phyloP scores from a whole-genome alignment of 2,329 filamentous ascomycete species.

The Trichoderma asperellum region DNA sequence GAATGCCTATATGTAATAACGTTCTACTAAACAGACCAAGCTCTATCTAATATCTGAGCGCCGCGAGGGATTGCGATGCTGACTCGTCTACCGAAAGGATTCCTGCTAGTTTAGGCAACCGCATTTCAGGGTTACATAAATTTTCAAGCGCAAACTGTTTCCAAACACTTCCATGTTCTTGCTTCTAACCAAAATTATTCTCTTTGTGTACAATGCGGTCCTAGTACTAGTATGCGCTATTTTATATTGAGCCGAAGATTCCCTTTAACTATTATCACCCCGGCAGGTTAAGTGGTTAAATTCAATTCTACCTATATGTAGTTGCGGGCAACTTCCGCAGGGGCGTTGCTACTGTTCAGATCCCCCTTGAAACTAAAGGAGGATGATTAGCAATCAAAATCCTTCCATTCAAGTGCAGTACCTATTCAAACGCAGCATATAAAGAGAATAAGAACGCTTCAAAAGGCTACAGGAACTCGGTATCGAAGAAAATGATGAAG shows the following conservation, averaged over 20 bases:
- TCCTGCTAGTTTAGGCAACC: background rate
- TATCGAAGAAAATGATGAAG: background rate
- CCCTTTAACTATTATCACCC: background rate
- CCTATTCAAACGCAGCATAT: background rate
- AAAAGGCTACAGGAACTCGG: background rate
- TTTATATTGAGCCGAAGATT: background rate
- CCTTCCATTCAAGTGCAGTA: background rate
- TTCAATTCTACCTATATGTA: background rate
- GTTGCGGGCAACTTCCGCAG: background rate
- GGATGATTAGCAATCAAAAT: background rate
- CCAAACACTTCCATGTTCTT: background rate
- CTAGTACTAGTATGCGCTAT: background rate
- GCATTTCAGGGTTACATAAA: background rate
- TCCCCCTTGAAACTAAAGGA: background rate
- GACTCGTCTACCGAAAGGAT: background rate
- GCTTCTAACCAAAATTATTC: background rate
- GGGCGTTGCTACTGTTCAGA: background rate
- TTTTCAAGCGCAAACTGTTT: background rate
- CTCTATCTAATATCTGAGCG: background rate
- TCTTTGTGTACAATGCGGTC: background rate
- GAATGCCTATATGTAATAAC: background rate
- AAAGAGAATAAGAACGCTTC: background rate
- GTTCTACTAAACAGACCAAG: background rate
- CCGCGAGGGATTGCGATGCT: background rate
- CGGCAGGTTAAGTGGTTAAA: background rate